Base-by-base conservation (phyloP, 169 alveolate genomes). In the Plasmodium billcollinsi region DNA sequence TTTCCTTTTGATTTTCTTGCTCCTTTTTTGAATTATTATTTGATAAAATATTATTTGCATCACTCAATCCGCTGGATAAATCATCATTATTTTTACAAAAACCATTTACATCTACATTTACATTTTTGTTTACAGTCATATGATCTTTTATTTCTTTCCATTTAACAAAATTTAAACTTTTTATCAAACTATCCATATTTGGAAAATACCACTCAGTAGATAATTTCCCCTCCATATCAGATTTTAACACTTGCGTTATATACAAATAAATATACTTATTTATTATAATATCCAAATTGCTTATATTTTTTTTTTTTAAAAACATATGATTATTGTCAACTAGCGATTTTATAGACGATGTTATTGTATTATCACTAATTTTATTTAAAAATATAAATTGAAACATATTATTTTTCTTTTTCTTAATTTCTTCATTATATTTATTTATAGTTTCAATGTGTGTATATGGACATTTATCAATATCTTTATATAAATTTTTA, bases 401-500 rank as follows among this genome's bases (percentile, higher is more conserved):
- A 54, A 62, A 80, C 24, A 80, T 59, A 0, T 71, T 52, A 18
- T 62, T 80, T 80, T 80, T 80, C 54, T 69, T 80, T 73, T 56
- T 66, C 33, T 80, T 80, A 24, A 80, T 67, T 21, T 80, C 90
- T 18, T 80, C 90, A 52, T 66, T 80, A 80, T 80, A 80, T 69
- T 80, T 80, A 47, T 78, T 67, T 47, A 80, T 80, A 0, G 90
- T 80, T 39, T 69, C 90, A n/a, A 80, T 69, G 12, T 80, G 90
- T 15, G 90, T 80, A 20, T 80, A 56, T 14, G 90, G 90, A 29
- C 90, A 80, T 15, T 69, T 80, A 61, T 80, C 90, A 4, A 80
- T 80, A 62, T 80, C 90, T 80, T 80, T 63, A 50, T 67, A 80
- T 43, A 80, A 33, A 49, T 69, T 80, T 61, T 69, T 80, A 45